phyloP scores from a whole-genome alignment of 169 alveolate genomes.

The Plasmodium relictum region DNA sequence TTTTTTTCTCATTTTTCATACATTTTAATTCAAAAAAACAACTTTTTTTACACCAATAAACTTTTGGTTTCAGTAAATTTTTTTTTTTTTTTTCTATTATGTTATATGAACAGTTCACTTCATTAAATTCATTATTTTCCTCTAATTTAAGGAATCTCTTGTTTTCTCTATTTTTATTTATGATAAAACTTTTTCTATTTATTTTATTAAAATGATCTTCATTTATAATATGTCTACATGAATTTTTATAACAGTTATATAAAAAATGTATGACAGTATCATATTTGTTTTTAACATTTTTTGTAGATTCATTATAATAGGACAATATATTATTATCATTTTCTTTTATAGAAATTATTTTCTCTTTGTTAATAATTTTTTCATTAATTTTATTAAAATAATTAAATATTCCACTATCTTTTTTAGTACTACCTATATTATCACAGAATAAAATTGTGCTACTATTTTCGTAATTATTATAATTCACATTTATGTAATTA shows the following conservation, averaged over 20 bases:
- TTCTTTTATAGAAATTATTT: neutral
- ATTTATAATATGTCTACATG: neutral
- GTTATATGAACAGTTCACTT: neutral
- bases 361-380: neutral
- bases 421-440: neutral
- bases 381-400: neutral
- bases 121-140: neutral
- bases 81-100: slow-evolving; percentile 5
- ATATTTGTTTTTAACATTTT: neutral
- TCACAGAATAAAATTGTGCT: neutral
- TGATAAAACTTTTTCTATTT: neutral
- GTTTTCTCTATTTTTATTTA: neutral
- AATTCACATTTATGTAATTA: neutral
- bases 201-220: neutral
- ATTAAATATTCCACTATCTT: neutral
- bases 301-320: neutral
- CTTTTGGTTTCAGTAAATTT: slow-evolving; percentile 18
- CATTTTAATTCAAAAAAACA: slow-evolving; percentile 19
- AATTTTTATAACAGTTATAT: neutral
- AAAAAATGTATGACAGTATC: neutral
- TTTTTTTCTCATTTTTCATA: neutral
- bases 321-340: neutral
- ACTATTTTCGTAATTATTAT: neutral
- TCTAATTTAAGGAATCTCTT: neutral
- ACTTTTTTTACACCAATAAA: slow-evolving; percentile 34